Evolutionary conservation across 2,329 filamentous ascomycete genomes (phyloP), one percentile per base, ranked within the genome.

Genomic region (Drechslerella stenobrocha): DNA sequence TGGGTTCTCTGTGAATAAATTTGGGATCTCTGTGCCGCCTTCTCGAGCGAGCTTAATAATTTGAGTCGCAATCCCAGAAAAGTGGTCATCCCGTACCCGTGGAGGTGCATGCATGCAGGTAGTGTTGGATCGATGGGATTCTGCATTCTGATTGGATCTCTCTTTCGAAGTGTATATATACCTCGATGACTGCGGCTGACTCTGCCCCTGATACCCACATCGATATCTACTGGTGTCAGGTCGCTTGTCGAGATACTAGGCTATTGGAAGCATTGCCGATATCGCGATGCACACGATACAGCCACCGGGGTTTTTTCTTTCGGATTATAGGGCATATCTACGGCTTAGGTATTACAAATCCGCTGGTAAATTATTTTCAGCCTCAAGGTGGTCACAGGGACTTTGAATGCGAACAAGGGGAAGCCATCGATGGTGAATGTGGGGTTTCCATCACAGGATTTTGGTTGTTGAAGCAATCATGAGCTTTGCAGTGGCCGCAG

Each of bases 11-110:
- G 37, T n/a, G 18, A 18, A 42, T 7, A 42, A 42, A 42, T 42
- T 42, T 42, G 7, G 9, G 37, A 42, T 42, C 37, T 18, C 37
- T 42, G 34, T 13, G 15, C 37, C 37, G 37, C 37, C 22, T n/a
- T 20, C 15, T 9, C 18, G n/a, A 42, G 37, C 4, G 37, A 42
- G 15, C 15, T 5, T 5, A 42, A 4, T 18, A 42, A 20, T 18
- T 20, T 20, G 6, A 42, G 13, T 42, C 15, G 15, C 37, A 18
- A 3, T 42, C 37, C 37, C 37, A 20, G 15, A 20, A 42, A 42
- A 20, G 8, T 18, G 37, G 37, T 42, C 15, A 42, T 42, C 15
- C 34, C 37, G 37, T 42, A 42, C 37, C 37, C 9, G 37, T 13
- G 22, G 22, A 42, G 13, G 37, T 42, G 37, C n/a, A 42, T 13